phyloP scores from a whole-genome alignment of 2,329 filamentous ascomycete species.

The Alternaria gaisen region DNA sequence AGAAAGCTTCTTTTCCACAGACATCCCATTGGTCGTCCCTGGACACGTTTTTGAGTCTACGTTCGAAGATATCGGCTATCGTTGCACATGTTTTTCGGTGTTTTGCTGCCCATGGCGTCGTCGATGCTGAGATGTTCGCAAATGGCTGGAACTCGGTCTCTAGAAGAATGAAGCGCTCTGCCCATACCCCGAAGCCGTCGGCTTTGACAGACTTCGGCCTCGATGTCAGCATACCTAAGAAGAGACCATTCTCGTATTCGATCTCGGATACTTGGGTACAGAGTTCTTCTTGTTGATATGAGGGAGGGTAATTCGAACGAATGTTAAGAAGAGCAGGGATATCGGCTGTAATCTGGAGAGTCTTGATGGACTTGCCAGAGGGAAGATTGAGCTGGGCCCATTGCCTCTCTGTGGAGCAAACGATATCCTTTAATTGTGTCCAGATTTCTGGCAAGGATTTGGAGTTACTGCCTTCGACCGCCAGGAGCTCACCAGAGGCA shows the following conservation, averaged over 20 bases:
- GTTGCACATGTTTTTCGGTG: not conserved
- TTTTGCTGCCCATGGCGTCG: slow-evolving; percentile 30
- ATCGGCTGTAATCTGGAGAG: slow-evolving; percentile 24
- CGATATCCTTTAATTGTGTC: slow-evolving; percentile 28
- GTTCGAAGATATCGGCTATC: slow-evolving; percentile 41
- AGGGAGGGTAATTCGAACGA: slow-evolving; percentile 9
- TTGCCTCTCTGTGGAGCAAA: slow-evolving; percentile 20
- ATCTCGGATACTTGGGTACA: slow-evolving; percentile 25
- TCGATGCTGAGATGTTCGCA: slow-evolving; percentile 24
- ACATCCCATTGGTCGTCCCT: slow-evolving; percentile 41
- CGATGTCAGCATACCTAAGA: slow-evolving; percentile 35
- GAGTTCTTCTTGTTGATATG: not conserved
- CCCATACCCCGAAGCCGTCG: slow-evolving; percentile 32
- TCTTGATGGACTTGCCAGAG: slow-evolving; percentile 37
- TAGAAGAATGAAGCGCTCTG: slow-evolving; percentile 40
- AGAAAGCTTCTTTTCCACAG: slow-evolving; percentile 34
- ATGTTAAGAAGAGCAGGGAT: slow-evolving; percentile 31
- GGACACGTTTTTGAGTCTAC: slow-evolving; percentile 39
- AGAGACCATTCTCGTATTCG: slow-evolving; percentile 31
- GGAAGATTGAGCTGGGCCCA: slow-evolving; percentile 31
- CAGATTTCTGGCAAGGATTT: slow-evolving; percentile 29
- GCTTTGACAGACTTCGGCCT: slow-evolving; percentile 32
- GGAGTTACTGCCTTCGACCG: slow-evolving; percentile 37
- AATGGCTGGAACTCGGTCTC: slow-evolving; percentile 40
- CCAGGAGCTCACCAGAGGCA: slow-evolving; percentile 32